Evolutionary conservation across 1,284 basidiomycete species (phyloP).

Genomic region (Puccinia hordei): DNA sequence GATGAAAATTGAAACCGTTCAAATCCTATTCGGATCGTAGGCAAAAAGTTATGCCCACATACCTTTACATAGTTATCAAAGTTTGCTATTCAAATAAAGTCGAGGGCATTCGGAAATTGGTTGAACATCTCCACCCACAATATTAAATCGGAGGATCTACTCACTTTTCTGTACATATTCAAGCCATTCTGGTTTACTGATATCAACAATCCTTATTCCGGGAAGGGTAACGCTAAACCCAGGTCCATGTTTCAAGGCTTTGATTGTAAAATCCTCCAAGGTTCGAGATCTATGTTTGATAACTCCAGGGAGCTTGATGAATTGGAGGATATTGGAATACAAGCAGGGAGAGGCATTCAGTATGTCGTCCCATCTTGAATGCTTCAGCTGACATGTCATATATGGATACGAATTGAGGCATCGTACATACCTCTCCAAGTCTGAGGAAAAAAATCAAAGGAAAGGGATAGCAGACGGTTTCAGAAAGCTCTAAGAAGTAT

Average conservation of each 20-base stretch:
- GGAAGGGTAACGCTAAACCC: slow-evolving; percentile 36
- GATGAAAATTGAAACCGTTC: neutral
- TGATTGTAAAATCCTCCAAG: neutral
- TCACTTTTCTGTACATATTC: slow-evolving; percentile 49
- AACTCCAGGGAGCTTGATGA: neutral
- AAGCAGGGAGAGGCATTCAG: no score
- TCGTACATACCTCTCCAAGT: neutral
- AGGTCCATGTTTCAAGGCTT: slow-evolving; percentile 6
- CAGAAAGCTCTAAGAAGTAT: neutral
- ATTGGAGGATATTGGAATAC: no score
- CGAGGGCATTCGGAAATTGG: neutral
- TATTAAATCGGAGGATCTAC: neutral
- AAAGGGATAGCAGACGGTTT: neutral
- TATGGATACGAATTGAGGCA: neutral
- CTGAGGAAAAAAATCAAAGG: neutral
- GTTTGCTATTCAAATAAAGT: slow-evolving; percentile 7
- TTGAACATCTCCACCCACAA: no score
- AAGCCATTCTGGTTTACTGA: slow-evolving; percentile 50
- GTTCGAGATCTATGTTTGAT: neutral
- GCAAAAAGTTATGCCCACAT: neutral
- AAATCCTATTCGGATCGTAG: no score
- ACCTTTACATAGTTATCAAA: slow-evolving; percentile 48
- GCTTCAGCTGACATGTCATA: no score
- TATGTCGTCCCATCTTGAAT: neutral
- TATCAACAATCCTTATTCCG: slow-evolving; percentile 37